Evolutionary conservation across 106 monocot genomes (phyloP).

Genomic region (Agapanthus africanus): DNA sequence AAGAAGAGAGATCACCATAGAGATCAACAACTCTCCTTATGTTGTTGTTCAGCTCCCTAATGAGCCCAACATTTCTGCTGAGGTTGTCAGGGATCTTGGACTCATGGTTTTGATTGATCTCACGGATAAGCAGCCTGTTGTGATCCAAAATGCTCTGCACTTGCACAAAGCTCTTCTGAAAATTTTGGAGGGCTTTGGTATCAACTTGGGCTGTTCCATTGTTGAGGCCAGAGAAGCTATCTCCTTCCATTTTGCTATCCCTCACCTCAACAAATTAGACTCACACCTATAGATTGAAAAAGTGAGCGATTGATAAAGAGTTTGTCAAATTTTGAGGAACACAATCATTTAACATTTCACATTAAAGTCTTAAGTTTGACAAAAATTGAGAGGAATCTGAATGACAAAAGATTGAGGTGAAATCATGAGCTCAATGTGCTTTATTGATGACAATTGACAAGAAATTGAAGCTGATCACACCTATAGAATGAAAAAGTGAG

Average conservation of each 20-base stretch:
- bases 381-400: neutral
- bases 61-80: slow-evolving; percentile 17
- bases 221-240: neutral
- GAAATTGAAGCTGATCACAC: too few relatives aligned
- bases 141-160: slow-evolving; percentile 19
- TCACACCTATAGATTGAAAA: neutral
- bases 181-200: slow-evolving; percentile 11
- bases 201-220: slow-evolving; percentile 7
- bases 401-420: neutral
- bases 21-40: slow-evolving; percentile 17
- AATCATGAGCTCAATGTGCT: neutral
- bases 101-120: slow-evolving; percentile 23
- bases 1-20: slow-evolving; percentile 17
- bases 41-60: slow-evolving; percentile 21
- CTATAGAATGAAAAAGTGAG: too few relatives aligned
- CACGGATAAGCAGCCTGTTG: slow-evolving; percentile 14
- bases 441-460: too few relatives aligned
- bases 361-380: neutral
- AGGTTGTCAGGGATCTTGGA: slow-evolving; percentile 15
- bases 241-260: slow-evolving; percentile 10
- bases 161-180: slow-evolving; percentile 21
- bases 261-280: neutral
- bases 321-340: neutral
- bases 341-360: neutral
- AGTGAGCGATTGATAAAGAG: too few relatives aligned